These are phyloP conservation scores for Penicillium olsonii DNA, from an alignment of 2,329 filamentous ascomycete species.

Conservation along the genomic window DNA sequence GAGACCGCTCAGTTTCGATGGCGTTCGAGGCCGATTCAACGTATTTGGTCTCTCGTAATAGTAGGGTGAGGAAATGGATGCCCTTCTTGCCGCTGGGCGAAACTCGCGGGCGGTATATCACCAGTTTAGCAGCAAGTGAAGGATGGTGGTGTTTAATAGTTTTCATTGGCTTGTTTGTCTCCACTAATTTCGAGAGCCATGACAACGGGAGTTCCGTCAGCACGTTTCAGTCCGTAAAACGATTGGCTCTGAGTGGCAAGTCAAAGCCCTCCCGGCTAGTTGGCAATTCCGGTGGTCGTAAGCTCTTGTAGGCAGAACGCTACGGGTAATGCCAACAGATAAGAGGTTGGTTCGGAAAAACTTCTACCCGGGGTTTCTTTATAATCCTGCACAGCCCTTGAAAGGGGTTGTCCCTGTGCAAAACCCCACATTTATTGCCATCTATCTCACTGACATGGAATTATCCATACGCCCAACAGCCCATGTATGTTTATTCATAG, in stretches of 20 bases:
- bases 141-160: not conserved
- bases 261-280: too few species aligned
- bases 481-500: not conserved
- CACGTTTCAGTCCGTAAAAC: too few species aligned
- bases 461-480: not conserved
- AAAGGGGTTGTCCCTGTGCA: not conserved
- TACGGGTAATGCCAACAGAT: not conserved
- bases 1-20: not conserved
- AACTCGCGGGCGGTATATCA: not conserved
- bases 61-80: conserved; percentile 2
- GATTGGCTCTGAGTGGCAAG: too few species aligned
- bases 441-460: not conserved
- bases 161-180: not conserved
- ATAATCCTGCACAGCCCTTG: not conserved
- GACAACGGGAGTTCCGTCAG: too few species aligned
- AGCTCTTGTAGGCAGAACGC: not conserved
- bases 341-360: not conserved
- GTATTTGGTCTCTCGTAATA: not conserved
- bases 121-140: not conserved
- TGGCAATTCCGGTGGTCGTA: too few species aligned
- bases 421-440: not conserved
- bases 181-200: not conserved
- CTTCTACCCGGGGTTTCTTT: not conserved
- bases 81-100: not conserved
- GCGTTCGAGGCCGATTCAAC: not conserved